Evolutionary conservation across 1,284 basidiomycete species (phyloP).

Genomic region (Fomes fomentarius): DNA sequence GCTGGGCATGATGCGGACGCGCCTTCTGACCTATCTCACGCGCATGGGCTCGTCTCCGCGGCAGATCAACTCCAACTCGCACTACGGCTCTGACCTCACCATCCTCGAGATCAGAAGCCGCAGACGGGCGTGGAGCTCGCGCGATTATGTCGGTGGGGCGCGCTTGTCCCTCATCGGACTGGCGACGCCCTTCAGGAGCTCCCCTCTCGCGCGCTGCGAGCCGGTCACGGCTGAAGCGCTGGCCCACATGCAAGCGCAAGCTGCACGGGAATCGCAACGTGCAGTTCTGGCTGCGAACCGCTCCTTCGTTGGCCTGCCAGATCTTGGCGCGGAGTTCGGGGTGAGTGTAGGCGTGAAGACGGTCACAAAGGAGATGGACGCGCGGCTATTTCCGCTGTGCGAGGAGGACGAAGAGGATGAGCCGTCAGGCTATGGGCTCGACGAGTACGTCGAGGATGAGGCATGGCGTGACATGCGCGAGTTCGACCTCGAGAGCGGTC

Average conservation of each 20-base stretch:
- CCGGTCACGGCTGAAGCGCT: slow-evolving; percentile 32
- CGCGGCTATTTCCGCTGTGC: slow-evolving; percentile 48
- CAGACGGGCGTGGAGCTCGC: slow-evolving; percentile 56
- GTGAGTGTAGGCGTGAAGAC: slow-evolving; percentile 22
- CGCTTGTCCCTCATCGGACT: slow-evolving; percentile 39
- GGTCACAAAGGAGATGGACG: slow-evolving; percentile 24
- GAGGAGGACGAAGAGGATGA: slow-evolving; percentile 51
- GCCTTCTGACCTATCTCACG: slow-evolving; percentile 44
- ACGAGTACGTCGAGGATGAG: slow-evolving; percentile 23
- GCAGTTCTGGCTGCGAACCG: not conserved
- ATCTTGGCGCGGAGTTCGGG: slow-evolving; percentile 29
- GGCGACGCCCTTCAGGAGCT: slow-evolving; percentile 45
- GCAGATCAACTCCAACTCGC: slow-evolving; percentile 35
- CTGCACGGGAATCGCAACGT: not conserved
- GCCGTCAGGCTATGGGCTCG: slow-evolving; percentile 15
- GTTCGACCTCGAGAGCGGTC: slow-evolving; percentile 24
- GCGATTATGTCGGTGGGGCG: slow-evolving; percentile 38
- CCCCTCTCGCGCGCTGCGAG: slow-evolving; percentile 41
- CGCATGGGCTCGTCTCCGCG: slow-evolving; percentile 40
- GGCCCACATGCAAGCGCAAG: slow-evolving; percentile 5
- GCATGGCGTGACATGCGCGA: slow-evolving; percentile 18
- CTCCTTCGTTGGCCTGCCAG: slow-evolving; percentile 14
- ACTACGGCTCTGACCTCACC: slow-evolving; percentile 39
- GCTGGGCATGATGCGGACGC: slow-evolving; percentile 40
- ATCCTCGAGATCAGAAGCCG: slow-evolving; percentile 53